Conservation (phyloP, 495 filamentous ascomycete species). For the Tuber microsphaerosporum region DNA sequence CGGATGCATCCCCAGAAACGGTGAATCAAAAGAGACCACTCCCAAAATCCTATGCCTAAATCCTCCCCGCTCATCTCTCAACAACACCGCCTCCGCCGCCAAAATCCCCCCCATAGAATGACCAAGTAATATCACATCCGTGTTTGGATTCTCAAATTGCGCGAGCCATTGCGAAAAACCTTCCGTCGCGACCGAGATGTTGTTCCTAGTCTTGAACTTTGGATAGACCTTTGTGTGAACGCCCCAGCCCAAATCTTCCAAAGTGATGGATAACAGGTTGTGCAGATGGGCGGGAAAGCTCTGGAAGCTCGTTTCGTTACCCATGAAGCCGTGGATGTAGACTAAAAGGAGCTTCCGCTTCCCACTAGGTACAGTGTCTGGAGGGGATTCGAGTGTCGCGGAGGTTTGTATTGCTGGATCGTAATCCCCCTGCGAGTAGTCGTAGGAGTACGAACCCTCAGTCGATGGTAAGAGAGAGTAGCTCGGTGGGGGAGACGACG, state of each 20-base stretch:
- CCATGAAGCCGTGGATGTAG: slow-evolving; percentile 92
- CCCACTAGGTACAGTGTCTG: not conserved
- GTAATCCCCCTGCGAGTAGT: not conserved
- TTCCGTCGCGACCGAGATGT: slow-evolving; percentile 64
- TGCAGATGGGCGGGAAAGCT: slow-evolving; percentile 85
- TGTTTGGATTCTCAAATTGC: slow-evolving; percentile 64
- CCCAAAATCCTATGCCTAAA: slow-evolving; percentile 69
- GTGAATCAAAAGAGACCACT: slow-evolving; percentile 75
- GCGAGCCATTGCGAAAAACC: slow-evolving; percentile 75
- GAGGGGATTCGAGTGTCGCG: not conserved
- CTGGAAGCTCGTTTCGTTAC: slow-evolving; percentile 78
- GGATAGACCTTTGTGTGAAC: slow-evolving; percentile 91
- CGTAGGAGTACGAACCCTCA: not conserved
- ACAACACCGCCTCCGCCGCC: slow-evolving; percentile 67
- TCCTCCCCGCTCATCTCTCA: slow-evolving; percentile 44
- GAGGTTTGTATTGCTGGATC: not conserved
- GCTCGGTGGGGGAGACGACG: not conserved
- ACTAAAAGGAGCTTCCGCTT: slow-evolving; percentile 62
- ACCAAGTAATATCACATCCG: slow-evolving; percentile 77
- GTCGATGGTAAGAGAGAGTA: not conserved
- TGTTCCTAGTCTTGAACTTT: slow-evolving; percentile 73
- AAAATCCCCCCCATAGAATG: slow-evolving; percentile 89
- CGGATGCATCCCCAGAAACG: slow-evolving; percentile 82
- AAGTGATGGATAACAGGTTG: slow-evolving; percentile 58
- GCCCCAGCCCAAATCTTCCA: slow-evolving; percentile 59